Evolutionary conservation across 148 eudicot species (phyloP).

Genomic region (Heliosperma pusillum): DNA sequence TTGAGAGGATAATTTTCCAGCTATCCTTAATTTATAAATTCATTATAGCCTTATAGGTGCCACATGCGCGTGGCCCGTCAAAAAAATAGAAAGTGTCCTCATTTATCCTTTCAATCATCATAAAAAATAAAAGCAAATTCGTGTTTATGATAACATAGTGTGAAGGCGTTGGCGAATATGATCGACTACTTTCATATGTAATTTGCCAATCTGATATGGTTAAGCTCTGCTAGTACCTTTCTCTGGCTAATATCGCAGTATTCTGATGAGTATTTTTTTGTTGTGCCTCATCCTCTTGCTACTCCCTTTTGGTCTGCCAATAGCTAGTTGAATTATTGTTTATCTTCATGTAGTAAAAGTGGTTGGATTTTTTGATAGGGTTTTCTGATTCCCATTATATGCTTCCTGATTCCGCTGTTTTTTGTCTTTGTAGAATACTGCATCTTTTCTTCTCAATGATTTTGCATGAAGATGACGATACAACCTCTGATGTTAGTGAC

Average conservation of each 20-base stretch:
- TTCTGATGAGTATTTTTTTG: too few species aligned
- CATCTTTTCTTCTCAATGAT: slow-evolving; percentile 81
- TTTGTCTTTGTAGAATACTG: slow-evolving; percentile 53
- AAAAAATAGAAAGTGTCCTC: not conserved
- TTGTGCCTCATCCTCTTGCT: not conserved
- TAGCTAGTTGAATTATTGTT: not conserved
- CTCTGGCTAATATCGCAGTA: not conserved
- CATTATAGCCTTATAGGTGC: not conserved
- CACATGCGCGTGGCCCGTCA: not conserved
- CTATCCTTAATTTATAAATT: not conserved
- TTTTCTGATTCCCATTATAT: not conserved
- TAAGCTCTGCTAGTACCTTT: not conserved
- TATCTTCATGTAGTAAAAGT: not conserved
- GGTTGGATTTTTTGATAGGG: not conserved
- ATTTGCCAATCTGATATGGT: not conserved
- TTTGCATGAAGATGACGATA: slow-evolving; percentile 70
- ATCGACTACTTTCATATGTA: not conserved
- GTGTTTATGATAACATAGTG: not conserved
- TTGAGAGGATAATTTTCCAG: not conserved
- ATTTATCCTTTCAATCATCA: not conserved
- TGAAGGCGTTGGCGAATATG: not conserved
- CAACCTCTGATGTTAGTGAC: slow-evolving; percentile 43
- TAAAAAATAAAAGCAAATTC: not conserved
- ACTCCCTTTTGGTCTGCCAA: not conserved
- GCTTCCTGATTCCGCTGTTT: not conserved